Percentiles rank a stretch among this genome's conserved stretches.
These are phyloP conservation scores for Gossypium sturtianum DNA, from an alignment of 345 rosid genomes.

Conservation along the genomic window DNA sequence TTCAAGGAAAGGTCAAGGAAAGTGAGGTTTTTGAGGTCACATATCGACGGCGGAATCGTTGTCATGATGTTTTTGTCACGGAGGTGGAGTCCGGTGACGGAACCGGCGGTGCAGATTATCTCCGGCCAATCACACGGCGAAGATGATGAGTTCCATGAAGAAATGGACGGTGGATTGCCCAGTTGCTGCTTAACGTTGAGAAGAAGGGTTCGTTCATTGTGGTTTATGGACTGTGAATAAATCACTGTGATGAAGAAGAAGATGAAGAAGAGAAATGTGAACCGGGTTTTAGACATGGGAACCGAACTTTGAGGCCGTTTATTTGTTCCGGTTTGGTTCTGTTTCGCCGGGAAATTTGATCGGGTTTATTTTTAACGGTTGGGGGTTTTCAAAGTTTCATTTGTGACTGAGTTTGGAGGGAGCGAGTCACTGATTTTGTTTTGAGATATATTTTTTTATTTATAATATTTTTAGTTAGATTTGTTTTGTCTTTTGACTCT, in stretches of 20 bases:
- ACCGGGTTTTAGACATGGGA: background rate
- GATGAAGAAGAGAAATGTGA: conserved; percentile 22
- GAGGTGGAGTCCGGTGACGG: conserved; percentile 43
- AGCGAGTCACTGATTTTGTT: background rate
- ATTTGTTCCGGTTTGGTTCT: background rate
- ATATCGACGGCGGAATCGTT: conserved; percentile 46
- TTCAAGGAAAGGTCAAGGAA: conserved; percentile 38
- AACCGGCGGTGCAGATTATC: conserved; percentile 37
- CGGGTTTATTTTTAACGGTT: background rate
- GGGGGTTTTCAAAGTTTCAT: background rate
- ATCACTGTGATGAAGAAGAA: conserved; percentile 31
- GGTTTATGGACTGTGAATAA: conserved; percentile 39
- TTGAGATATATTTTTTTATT: background rate
- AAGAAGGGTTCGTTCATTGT: conserved; percentile 37
- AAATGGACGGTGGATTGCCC: conserved; percentile 53
- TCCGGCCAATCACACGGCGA: conserved; percentile 63
- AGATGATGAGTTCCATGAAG: conserved; percentile 57
- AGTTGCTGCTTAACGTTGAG: conserved; percentile 44
- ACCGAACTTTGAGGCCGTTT: background rate
- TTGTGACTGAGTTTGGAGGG: background rate
- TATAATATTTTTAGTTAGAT: background rate
- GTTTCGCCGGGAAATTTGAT: background rate
- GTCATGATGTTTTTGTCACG: conserved; percentile 27
- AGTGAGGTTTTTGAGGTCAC: conserved; percentile 57
- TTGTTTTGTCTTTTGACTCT: background rate